Conservation (phyloP, 177 flowering plant genomes). For the Vitis hybrid region DNA sequence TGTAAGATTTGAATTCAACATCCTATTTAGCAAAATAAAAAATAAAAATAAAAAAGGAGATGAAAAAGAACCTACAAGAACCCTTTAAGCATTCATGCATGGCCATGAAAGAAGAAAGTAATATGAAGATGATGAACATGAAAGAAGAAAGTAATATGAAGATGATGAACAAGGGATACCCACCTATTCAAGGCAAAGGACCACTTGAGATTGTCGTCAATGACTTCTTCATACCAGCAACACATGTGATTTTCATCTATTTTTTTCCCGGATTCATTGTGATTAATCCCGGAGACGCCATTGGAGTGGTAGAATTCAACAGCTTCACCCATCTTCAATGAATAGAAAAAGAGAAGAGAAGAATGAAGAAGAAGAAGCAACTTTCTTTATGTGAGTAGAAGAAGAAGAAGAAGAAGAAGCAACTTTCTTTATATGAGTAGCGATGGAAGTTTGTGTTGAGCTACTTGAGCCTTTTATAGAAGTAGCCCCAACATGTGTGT, state of each 20-base stretch:
- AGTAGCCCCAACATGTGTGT: too few species aligned
- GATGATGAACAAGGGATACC: neutral
- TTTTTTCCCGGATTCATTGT: constrained; percentile 2
- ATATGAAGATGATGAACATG: neutral
- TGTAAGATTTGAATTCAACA: too few species aligned
- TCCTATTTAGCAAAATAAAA: too few species aligned
- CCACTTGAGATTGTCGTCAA: constrained; percentile 81
- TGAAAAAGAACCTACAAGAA: neutral
- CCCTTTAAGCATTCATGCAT: neutral
- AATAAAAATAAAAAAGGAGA: neutral
- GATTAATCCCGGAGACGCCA: constrained; percentile 24
- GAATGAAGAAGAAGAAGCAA: constrained; percentile 1
- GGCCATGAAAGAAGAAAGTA: neutral
- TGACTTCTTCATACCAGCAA: constrained; percentile 78
- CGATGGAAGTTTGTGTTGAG: neutral
- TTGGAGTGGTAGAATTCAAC: constrained; percentile 37
- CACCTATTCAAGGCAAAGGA: constrained; percentile 81
- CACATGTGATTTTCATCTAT: constrained; percentile 9
- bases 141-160: neutral
- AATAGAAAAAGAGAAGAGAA: neutral
- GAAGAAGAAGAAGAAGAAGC: constrained; percentile 1
- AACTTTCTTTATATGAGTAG: neutral
- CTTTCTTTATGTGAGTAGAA: neutral
- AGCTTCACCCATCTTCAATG: constrained; percentile 52
- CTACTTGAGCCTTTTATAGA: neutral